Evolutionary conservation across 768 basidiomycete genomes (phyloP), one percentile per base, ranked within the genome.

Genomic region (Tricholoma sp.): DNA sequence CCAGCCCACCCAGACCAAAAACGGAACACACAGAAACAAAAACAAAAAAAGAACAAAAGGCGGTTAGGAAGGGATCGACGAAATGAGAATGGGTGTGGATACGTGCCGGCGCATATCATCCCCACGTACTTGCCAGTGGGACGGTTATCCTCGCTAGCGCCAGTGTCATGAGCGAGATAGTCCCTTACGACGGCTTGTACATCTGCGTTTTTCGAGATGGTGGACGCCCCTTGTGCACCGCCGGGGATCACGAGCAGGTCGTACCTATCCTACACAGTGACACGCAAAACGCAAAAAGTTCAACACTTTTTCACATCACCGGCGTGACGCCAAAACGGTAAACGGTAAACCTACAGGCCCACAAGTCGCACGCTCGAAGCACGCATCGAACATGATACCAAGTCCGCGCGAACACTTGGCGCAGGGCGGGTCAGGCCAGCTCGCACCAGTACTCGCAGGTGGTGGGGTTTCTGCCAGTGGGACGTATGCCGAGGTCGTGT

Each of bases 61-160:
- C n/a, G n/a, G n/a, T n/a, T n/a, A n/a, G n/a, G n/a, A n/a, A n/a
- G n/a, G n/a, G n/a, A n/a, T n/a, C n/a, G n/a, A n/a, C n/a, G n/a
- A n/a, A n/a, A n/a, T n/a, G n/a, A n/a, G n/a, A n/a, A n/a, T n/a
- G n/a, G n/a, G n/a, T n/a, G n/a, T n/a, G n/a, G n/a, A n/a, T 4
- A 24, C 77, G 33, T 53, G 85, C 90, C 90, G 51, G 91, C 91
- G 63, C 91, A 93, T 47, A 92, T 90, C 90, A 92, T 91, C 1
- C 84, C 91, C 24, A 93, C 86, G 28, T 79, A 63, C 64, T 85
- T n/a, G n/a, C n/a, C n/a, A n/a, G n/a, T n/a, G n/a, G n/a, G n/a
- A n/a, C n/a, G n/a, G n/a, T n/a, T n/a, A n/a, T n/a, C n/a, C n/a
- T n/a, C n/a, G n/a, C n/a, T n/a, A n/a, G n/a, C n/a, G n/a, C n/a